Percentiles rank a stretch among this genome's conserved stretches.
phyloP scores from a whole-genome alignment of 805 yeast species.

The Barnettozyma sp. region DNA sequence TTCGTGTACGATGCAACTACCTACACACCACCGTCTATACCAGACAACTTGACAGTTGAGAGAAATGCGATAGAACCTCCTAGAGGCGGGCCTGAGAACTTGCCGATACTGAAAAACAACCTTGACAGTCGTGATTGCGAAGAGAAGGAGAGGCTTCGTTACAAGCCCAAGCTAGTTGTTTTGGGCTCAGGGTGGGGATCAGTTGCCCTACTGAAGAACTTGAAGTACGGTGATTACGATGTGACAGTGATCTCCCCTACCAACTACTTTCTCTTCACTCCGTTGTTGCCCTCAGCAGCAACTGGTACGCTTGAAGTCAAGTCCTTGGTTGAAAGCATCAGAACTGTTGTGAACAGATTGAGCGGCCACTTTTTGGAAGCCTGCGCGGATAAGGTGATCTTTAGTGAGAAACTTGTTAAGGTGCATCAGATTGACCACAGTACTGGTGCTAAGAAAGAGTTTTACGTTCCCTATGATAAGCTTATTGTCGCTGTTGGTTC shows the following conservation, averaged over 20 bases:
- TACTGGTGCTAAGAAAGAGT: constrained; percentile 35
- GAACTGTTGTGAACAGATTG: constrained; percentile 45
- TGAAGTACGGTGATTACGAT: constrained; percentile 50
- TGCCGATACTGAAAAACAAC: constrained; percentile 51
- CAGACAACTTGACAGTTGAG: constrained; percentile 43
- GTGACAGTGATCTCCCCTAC: constrained; percentile 64
- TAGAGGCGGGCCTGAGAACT: constrained; percentile 63
- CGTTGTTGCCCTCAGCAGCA: constrained; percentile 62
- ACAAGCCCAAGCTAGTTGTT: constrained; percentile 51
- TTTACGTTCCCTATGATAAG: constrained; percentile 67
- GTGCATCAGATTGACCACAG: constrained; percentile 39
- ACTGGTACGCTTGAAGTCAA: constrained; percentile 64
- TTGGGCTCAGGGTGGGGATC: constrained; percentile 73
- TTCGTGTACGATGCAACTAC: constrained; percentile 63
- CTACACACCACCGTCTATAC: constrained; percentile 37
- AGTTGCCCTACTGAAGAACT: constrained; percentile 46
- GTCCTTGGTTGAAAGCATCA: constrained; percentile 56
- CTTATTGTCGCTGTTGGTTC: constrained; percentile 66
- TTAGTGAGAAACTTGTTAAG: constrained; percentile 49
- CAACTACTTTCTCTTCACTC: constrained; percentile 63
- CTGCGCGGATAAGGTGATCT: constrained; percentile 50
- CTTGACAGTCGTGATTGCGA: constrained; percentile 51
- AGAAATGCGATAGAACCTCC: constrained; percentile 46
- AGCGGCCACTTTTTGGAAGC: constrained; percentile 61
- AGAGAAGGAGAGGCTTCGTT: constrained; percentile 37